Conservation (phyloP, 2,329 filamentous ascomycete genomes). For the Epicoccum sorghinum region DNA sequence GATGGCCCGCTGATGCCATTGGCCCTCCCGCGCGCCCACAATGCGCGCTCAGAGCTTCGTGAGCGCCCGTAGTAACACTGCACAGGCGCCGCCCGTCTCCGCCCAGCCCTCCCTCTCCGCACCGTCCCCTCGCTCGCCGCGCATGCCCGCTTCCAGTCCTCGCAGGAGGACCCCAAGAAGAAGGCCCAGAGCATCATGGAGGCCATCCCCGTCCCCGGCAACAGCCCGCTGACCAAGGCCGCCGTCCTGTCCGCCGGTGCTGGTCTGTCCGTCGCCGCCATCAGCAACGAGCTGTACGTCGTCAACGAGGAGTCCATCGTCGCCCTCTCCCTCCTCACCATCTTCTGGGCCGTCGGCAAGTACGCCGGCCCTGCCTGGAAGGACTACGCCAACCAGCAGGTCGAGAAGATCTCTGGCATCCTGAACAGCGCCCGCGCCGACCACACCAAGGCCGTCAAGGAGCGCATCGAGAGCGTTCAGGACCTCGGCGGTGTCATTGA, state of each 20-base stretch:
- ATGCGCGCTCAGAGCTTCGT: not conserved
- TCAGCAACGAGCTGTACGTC: constrained; percentile 99
- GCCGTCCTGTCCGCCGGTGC: constrained; percentile 94
- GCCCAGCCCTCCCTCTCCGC: constrained; percentile 74
- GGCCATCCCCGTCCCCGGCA: constrained; percentile 89
- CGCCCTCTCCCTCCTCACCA: constrained; percentile 87
- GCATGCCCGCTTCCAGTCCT: constrained; percentile 74
- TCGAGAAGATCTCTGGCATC: constrained; percentile 91
- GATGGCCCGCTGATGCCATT: constrained; percentile 49
- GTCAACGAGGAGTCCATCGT: constrained; percentile 99
- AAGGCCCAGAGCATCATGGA: constrained; percentile 97
- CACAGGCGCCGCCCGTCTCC: constrained; percentile 86
- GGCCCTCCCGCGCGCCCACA: constrained; percentile 40
- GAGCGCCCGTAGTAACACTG: constrained; percentile 1
- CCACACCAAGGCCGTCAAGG: constrained; percentile 94
- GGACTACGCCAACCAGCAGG: constrained; percentile 89
- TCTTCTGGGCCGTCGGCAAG: constrained; percentile 92
- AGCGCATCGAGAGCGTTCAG: constrained; percentile 90
- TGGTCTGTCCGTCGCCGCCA: constrained; percentile 88
- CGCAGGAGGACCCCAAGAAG: constrained; percentile 88
- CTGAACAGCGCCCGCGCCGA: constrained; percentile 92
- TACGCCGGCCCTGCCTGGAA: constrained; percentile 91
- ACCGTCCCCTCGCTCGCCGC: constrained; percentile 75
- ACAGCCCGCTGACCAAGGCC: constrained; percentile 90
- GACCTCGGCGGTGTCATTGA: constrained; percentile 94